Conservation (phyloP, 108 stramenopile species). For the Skeletonema potamos region DNA sequence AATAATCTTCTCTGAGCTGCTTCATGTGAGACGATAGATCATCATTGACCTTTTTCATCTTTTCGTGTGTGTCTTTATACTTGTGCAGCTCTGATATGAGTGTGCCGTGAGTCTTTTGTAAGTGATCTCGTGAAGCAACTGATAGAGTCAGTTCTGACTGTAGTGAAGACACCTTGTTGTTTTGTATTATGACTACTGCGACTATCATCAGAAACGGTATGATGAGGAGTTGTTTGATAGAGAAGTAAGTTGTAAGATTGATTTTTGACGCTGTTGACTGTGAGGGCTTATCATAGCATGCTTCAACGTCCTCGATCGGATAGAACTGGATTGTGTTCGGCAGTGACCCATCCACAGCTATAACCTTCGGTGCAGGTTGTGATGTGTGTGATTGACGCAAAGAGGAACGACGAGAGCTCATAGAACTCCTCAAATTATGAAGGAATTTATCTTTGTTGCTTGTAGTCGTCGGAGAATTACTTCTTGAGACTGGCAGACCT, state of each 20-base stretch:
- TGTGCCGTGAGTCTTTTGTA: background rate
- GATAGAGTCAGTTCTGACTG: background rate
- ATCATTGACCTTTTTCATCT: conserved; percentile 17
- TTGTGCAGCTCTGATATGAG: background rate
- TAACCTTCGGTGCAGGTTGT: background rate
- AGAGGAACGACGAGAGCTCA: background rate
- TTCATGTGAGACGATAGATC: conserved; percentile 3
- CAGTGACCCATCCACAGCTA: background rate
- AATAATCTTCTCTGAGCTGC: background rate
- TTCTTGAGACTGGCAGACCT: background rate
- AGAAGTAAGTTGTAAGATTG: background rate
- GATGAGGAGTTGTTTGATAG: background rate
- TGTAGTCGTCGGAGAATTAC: background rate
- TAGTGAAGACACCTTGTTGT: background rate
- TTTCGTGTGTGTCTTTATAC: conserved; percentile 12
- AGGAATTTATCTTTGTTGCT: conserved; percentile 1
- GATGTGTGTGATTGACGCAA: background rate
- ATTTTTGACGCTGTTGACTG: background rate
- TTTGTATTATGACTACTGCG: background rate
- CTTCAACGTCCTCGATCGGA: background rate
- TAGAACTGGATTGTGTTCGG: background rate
- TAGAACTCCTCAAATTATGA: background rate
- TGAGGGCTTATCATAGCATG: background rate
- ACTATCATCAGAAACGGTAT: background rate
- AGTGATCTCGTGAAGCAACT: background rate